Percentiles rank a stretch among this genome's conserved stretches.
Conservation (phyloP, 352 stramenopile genomes). For the Thraustotheca clavata region DNA sequence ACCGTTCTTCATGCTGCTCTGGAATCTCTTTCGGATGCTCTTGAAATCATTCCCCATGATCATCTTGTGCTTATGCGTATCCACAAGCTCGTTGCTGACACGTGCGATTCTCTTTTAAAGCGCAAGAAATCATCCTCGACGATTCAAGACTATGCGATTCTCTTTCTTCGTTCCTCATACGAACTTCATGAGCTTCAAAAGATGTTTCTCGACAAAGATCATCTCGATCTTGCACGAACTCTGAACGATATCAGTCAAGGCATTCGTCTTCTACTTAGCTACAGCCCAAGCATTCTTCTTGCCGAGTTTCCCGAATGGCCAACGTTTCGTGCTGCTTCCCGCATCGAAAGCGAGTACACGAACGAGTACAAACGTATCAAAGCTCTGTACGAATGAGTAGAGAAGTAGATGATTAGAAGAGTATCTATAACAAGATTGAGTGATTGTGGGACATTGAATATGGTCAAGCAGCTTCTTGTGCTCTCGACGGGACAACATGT, state of each 20-base stretch:
- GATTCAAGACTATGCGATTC: constrained; percentile 76
- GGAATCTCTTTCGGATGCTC: constrained; percentile 69
- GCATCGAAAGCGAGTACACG: constrained; percentile 82
- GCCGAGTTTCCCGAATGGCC: constrained; percentile 79
- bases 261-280: constrained; percentile 85
- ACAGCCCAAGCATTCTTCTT: constrained; percentile 75
- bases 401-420: no score
- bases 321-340: constrained; percentile 81
- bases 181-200: constrained; percentile 86
- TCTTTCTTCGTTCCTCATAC: constrained; percentile 80
- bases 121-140: constrained; percentile 27
- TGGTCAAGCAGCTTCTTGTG: constrained; percentile 72
- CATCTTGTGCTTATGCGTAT: constrained; percentile 86
- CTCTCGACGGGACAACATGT: constrained; percentile 94
- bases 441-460: background rate
- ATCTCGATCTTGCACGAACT: constrained; percentile 88
- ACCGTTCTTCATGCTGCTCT: constrained; percentile 57
- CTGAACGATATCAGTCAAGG: constrained; percentile 88
- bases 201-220: constrained; percentile 67
- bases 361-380: constrained; percentile 90
- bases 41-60: constrained; percentile 77
- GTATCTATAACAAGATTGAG: no score
- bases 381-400: constrained; percentile 71
- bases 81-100: constrained; percentile 86
- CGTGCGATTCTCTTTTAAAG: constrained; percentile 75